Base-by-base conservation (phyloP, 768 basidiomycete species). In the Podaxis mareebaensis region DNA sequence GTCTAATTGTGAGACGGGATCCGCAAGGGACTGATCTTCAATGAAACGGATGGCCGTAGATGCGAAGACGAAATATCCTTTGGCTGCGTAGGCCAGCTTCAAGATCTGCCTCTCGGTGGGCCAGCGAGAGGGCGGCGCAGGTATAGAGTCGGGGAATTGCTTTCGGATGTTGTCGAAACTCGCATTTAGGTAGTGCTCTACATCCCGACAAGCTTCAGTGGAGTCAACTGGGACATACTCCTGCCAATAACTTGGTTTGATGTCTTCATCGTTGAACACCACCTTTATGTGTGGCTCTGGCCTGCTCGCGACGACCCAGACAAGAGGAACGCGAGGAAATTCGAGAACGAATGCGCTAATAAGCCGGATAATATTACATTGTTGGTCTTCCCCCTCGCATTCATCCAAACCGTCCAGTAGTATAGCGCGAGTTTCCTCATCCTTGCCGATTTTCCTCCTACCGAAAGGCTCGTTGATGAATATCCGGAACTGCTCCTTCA, bases 371-470 rank as follows among this genome's bases (percentile, higher is more conserved):
- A 60, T 49, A 1, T 60, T 33, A 17, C 33, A 7, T 6, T 51
- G 48, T 17, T 28, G 30, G 3, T 15, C 58, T 11, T 49, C 15
- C 3, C 36, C 58, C 3, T 20, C 33, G 33, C 46, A 48, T 10
- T 60, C 48, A 15, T 60, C 58, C 20, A 60, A 26, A 6, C 58
- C 58, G 51, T 60, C 58, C 33, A 60, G 17, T 3, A 60, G 17
- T 20, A 60, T 52, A 2, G 30, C 10, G 28, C 30, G 10, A 6
- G 26, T 2, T 3, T 52, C 12, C 6, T 13, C 8, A 1, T 30
- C 36, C 3, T 17, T 11, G 12, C 17, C 20, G 11, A 60, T 8
- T n/a, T 15, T 15, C 33, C 30, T 51, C 17, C 15, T n/a, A 20
- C 13, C 48, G 10, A 51, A 52, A 12, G 58, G 58, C 20, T 49